Evolutionary conservation across 1,284 basidiomycete genomes (phyloP).

Genomic region (Sanguinoderma infundibulare): DNA sequence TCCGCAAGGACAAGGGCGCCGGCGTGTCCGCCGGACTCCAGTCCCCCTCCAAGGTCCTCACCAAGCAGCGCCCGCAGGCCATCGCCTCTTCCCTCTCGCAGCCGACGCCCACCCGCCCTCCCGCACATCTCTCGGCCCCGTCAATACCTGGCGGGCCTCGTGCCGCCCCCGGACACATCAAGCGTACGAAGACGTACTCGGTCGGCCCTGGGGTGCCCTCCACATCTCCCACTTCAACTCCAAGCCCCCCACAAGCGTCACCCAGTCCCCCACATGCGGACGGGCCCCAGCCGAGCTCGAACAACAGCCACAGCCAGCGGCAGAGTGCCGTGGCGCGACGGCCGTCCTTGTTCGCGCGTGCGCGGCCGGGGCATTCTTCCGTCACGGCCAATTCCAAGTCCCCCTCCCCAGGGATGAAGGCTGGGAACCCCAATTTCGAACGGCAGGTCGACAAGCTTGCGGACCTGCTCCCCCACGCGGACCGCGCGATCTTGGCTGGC

Average conservation of each 20-base stretch:
- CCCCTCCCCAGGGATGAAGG: not conserved
- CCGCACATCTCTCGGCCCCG: conserved; percentile 48
- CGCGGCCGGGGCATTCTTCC: conserved; percentile 26
- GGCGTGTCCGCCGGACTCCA: conserved; percentile 29
- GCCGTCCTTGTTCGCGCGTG: conserved; percentile 52
- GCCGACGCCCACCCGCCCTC: conserved; percentile 31
- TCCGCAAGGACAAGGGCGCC: conserved; percentile 43
- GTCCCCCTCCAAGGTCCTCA: conserved; percentile 43
- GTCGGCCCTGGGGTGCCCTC: conserved; percentile 24
- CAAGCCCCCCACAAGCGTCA: conserved; percentile 20
- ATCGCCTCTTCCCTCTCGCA: conserved; percentile 26
- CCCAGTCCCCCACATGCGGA: conserved; percentile 35
- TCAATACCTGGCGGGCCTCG: conserved; percentile 77
- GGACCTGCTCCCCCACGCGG: conserved; percentile 78
- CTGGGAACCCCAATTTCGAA: conserved; percentile 54
- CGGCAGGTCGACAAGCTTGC: conserved; percentile 74
- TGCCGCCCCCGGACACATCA: conserved; percentile 64
- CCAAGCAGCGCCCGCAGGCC: conserved; percentile 47
- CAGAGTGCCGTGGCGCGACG: conserved; percentile 48
- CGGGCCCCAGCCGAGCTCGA: conserved; percentile 12
- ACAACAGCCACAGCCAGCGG: conserved; percentile 35
- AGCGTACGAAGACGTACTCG: conserved; percentile 71
- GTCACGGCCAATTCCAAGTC: conserved; percentile 5
- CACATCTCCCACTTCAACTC: not conserved
- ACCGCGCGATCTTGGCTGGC: conserved; percentile 67